A percentile compares a stretch with the other conserved stretches of the same genome.
Conservation (phyloP, 139 green algal genomes). For the Zygnema circumcarinatum region DNA sequence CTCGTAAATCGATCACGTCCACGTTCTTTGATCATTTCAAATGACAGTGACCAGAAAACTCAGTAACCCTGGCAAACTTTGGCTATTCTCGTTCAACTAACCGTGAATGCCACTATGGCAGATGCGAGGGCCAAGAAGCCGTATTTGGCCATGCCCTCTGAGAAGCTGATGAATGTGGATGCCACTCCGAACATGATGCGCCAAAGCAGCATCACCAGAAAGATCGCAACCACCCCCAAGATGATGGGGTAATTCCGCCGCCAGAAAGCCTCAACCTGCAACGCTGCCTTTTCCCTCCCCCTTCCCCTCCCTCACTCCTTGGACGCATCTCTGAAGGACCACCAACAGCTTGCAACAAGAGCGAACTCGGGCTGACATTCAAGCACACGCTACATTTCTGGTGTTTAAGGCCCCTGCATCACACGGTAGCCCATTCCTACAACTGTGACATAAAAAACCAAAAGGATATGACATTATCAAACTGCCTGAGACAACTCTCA, state of each 20-base stretch:
- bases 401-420: too few relatives aligned
- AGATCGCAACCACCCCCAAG: conserved; percentile 10
- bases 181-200: conserved; percentile 61
- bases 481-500: neutral
- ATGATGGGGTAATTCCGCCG: conserved; percentile 41
- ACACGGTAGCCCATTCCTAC: too few relatives aligned
- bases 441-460: too few relatives aligned
- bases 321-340: neutral
- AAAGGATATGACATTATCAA: neutral
- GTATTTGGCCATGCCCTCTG: conserved; percentile 60
- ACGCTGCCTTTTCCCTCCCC: conserved; percentile 7
- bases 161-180: conserved; percentile 60
- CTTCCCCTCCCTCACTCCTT: neutral
- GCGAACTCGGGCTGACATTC: neutral
- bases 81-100: conserved; percentile 20
- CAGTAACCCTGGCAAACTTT: neutral
- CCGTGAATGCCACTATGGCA: conserved; percentile 32
- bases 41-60: neutral
- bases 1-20: too few relatives aligned
- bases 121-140: conserved; percentile 58
- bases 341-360: neutral
- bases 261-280: conserved; percentile 57
- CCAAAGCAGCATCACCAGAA: conserved; percentile 53
- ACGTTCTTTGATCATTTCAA: neutral
- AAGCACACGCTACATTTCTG: neutral